These are phyloP conservation scores for Aquilaria malaccensis DNA, from an alignment of 345 rosid genomes.

Conservation along the genomic window DNA sequence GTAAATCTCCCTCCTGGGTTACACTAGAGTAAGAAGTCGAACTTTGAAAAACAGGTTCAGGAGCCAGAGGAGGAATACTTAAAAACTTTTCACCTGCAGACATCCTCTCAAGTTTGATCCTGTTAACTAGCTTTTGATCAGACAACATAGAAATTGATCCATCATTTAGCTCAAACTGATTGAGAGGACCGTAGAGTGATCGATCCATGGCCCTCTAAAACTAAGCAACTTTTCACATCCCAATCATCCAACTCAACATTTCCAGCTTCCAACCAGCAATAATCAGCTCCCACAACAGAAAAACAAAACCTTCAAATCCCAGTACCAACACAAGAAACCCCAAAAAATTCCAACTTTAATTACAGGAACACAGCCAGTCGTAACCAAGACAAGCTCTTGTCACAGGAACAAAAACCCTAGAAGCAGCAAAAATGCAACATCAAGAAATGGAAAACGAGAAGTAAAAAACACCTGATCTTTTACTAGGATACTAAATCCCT, in stretches of 20 bases:
- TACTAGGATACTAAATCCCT: not conserved
- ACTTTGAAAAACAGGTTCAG: not conserved
- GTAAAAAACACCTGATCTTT: constrained; percentile 1
- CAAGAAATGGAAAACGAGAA: not conserved
- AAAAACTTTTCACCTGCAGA: constrained; percentile 10
- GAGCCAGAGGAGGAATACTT: constrained; percentile 15
- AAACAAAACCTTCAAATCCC: not conserved
- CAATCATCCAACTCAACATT: constrained; percentile 4
- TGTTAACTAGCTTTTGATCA: constrained; percentile 12
- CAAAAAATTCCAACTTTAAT: constrained; percentile 1
- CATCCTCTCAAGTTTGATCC: constrained; percentile 4
- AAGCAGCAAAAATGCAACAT: constrained; percentile 6
- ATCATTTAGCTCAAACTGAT: constrained; percentile 16
- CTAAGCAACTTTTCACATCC: not conserved
- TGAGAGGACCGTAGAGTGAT: constrained; percentile 18
- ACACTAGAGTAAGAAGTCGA: not conserved
- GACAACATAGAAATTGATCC: constrained; percentile 12
- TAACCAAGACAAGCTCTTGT: not conserved
- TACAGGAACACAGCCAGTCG: not conserved
- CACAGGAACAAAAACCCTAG: constrained; percentile 11
- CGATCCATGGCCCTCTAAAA: constrained; percentile 36
- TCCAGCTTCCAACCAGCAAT: not conserved
- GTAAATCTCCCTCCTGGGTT: constrained; percentile 22
- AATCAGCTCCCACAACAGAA: not conserved
- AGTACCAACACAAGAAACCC: constrained; percentile 2